Evolutionary conservation across 2,329 filamentous ascomycete genomes (phyloP).

Genomic region (Fusarium armeniacum): DNA sequence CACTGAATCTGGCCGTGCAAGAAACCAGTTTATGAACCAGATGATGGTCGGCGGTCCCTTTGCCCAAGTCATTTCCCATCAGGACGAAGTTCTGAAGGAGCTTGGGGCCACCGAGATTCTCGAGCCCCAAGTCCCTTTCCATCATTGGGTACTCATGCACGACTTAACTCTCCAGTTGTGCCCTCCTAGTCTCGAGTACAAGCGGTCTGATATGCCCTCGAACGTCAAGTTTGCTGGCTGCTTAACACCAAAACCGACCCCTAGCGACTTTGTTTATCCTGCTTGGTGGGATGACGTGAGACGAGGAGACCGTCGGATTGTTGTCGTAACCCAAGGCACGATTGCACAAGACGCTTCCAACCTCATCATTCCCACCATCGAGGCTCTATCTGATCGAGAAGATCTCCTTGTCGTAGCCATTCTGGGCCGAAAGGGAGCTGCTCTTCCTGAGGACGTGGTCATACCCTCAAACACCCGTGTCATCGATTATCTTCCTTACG

Average conservation of each 20-base stretch:
- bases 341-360: slow-evolving; percentile 56
- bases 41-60: slow-evolving; percentile 46
- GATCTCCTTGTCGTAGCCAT: slow-evolving; percentile 57
- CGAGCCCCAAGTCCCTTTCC: slow-evolving; percentile 41
- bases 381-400: slow-evolving; percentile 57
- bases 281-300: slow-evolving; percentile 62
- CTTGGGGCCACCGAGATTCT: slow-evolving; percentile 50
- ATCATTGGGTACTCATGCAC: slow-evolving; percentile 50
- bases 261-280: slow-evolving; percentile 54
- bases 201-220: slow-evolving; percentile 54
- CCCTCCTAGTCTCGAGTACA: slow-evolving; percentile 58
- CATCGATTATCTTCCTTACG: slow-evolving; percentile 64
- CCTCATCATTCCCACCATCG: slow-evolving; percentile 62
- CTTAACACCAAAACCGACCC: slow-evolving; percentile 53
- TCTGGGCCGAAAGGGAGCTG: slow-evolving; percentile 48
- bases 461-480: slow-evolving; percentile 60
- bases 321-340: slow-evolving; percentile 65
- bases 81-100: slow-evolving; percentile 47
- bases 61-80: slow-evolving; percentile 40
- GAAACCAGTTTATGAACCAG: slow-evolving; percentile 52
- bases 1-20: slow-evolving; percentile 53
- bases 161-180: slow-evolving; percentile 58
- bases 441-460: slow-evolving; percentile 43
- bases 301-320: slow-evolving; percentile 55
- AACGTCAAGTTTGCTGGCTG: slow-evolving; percentile 61